Conservation (phyloP, 495 filamentous ascomycete genomes). For the Diplogelasinospora grovesii region DNA sequence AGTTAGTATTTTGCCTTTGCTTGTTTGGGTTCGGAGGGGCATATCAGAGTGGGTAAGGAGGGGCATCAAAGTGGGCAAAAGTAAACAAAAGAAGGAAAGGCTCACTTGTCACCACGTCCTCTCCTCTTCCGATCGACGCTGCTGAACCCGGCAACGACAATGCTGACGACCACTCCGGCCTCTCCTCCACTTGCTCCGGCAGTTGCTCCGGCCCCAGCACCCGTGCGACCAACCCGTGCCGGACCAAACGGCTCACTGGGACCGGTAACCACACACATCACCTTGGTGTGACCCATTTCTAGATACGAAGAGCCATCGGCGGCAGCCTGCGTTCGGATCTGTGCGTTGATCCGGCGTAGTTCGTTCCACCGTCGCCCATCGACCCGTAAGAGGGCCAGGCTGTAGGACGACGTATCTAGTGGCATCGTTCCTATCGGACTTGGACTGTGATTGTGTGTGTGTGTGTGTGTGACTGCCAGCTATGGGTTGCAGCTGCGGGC, state of each 20-base stretch:
- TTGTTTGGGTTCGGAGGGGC: background rate
- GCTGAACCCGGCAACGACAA: constrained; percentile 81
- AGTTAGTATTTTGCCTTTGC: constrained; percentile 7
- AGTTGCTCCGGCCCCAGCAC: constrained; percentile 10
- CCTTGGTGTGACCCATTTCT: constrained; percentile 93
- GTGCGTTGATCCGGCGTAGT: constrained; percentile 78
- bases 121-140: constrained; percentile 76
- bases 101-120: constrained; percentile 69
- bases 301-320: constrained; percentile 87
- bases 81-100: too few relatives aligned
- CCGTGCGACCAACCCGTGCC: constrained; percentile 20
- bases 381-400: constrained; percentile 77
- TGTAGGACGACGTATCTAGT: constrained; percentile 84
- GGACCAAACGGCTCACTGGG: constrained; percentile 63
- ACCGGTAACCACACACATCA: constrained; percentile 85
- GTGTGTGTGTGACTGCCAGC: background rate
- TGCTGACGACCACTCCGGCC: constrained; percentile 70
- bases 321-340: constrained; percentile 84
- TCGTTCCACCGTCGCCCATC: constrained; percentile 98
- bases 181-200: constrained; percentile 30
- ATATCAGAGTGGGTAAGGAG: background rate
- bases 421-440: constrained; percentile 58
- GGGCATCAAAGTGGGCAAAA: too few relatives aligned
- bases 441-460: background rate
- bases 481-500: too few relatives aligned